Conservation (phyloP, 768 basidiomycete genomes). For the Goffeauzyma gilvescens region DNA sequence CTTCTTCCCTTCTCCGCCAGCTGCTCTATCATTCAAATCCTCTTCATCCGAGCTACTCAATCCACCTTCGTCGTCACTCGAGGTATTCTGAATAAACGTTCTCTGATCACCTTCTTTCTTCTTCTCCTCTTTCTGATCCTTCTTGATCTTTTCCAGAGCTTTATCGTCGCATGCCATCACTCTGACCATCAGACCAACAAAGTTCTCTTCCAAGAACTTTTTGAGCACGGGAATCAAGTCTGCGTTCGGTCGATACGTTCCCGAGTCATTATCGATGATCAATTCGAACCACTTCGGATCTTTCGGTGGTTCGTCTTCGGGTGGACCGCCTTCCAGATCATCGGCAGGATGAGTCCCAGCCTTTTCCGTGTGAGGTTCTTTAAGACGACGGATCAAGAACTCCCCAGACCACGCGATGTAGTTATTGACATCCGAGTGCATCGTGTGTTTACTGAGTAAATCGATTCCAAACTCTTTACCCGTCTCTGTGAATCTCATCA, state of each 20-base stretch:
- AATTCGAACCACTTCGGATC: conserved; percentile 49
- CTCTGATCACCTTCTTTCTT: conserved; percentile 21
- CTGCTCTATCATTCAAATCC: conserved; percentile 16
- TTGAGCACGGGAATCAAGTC: conserved; percentile 44
- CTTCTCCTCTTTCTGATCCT: conserved; percentile 30
- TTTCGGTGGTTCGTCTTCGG: conserved; percentile 17
- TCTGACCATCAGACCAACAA: conserved; percentile 44
- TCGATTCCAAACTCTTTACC: conserved; percentile 74
- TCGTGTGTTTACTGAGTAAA: conserved; percentile 67
- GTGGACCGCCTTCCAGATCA: conserved; percentile 16
- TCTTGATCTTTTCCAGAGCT: conserved; percentile 32
- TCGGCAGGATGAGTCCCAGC: conserved; percentile 34
- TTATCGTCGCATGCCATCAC: conserved; percentile 39
- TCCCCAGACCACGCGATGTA: conserved; percentile 37
- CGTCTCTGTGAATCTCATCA: conserved; percentile 67
- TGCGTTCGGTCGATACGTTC: conserved; percentile 62
- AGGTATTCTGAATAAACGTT: conserved; percentile 18
- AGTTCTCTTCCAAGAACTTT: conserved; percentile 52
- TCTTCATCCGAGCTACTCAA: conserved; percentile 21
- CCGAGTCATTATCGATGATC: conserved; percentile 58
- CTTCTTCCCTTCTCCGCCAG: conserved; percentile 2
- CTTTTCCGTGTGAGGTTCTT: conserved; percentile 37
- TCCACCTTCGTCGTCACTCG: conserved; percentile 14
- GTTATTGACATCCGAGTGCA: conserved; percentile 51
- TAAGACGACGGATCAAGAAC: conserved; percentile 43